Base-by-base conservation (phyloP, 768 basidiomycete species). In the Mycena chlorophos region DNA sequence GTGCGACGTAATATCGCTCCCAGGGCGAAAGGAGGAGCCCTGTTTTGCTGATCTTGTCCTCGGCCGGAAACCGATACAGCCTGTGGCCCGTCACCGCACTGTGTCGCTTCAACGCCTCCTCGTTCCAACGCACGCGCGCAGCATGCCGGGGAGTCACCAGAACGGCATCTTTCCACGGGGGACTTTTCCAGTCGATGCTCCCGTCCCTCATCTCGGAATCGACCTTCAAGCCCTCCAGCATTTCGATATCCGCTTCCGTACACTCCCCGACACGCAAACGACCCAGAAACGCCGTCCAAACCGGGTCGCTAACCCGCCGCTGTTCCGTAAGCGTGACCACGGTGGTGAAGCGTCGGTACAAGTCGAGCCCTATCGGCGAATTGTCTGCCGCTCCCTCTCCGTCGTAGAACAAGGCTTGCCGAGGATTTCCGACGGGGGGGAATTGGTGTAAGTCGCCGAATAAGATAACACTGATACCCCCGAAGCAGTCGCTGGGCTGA, bases 311-410 rank as follows among this genome's bases (percentile, higher is more conserved):
- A 0, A 74, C 63, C 0, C 72, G n/a, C n/a, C n/a, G 65, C 61
- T 78, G 77, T 53, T 78, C 60, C 23, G 57, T 65, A 8, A 78
- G 64, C 0, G 70, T 63, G 0, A 78, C 71, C 0, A 77, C 76
- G 0, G 54, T 73, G 0, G 52, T 42, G 42, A 76, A 75, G 27
- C 68, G 52, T 27, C 65, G 45, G 52, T 68, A 75, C 0, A 74
- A 30, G 5, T 42, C 26, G 4, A 64, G 38, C 1, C 75, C 70
- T 2, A 70, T 25, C 6, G 27, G 29, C 19, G 17, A 12, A 30
- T 54, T 20, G 49, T 58, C 72, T 10, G 73, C 51, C 17, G 66
- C 68, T 3, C 29, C 23, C 3, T 8, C 48, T 57, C 67, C 25
- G 61, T 55, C 49, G 61, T 2, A 78, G 19, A 3, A 78, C 71